A percentile compares a stretch with the other conserved stretches of the same genome.
Conservation (phyloP, 257 asterid species). For the Agastache rugosa region DNA sequence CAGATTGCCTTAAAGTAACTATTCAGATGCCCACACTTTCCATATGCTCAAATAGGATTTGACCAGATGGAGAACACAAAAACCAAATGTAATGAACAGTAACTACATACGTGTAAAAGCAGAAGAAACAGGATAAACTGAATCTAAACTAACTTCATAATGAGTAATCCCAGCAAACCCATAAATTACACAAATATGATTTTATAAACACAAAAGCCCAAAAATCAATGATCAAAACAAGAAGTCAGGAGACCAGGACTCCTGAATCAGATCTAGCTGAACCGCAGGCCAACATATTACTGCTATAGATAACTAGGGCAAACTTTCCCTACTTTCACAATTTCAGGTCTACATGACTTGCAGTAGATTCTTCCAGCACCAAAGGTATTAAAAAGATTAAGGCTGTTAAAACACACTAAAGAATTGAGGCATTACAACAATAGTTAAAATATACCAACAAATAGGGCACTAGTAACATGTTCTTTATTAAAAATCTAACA, state of each 20-base stretch:
- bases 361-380: constrained; percentile 14
- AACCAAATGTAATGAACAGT: neutral
- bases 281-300: constrained; percentile 24
- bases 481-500: neutral
- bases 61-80: neutral
- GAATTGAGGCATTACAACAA: constrained; percentile 13
- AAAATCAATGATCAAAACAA: neutral
- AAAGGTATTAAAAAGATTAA: constrained; percentile 1
- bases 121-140: constrained; percentile 10
- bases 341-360: constrained; percentile 2
- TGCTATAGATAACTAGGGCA: neutral
- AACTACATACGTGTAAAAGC: neutral
- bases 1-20: constrained; percentile 2
- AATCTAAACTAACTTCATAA: neutral
- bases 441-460: neutral
- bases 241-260: constrained; percentile 16
- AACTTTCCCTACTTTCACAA: constrained; percentile 18
- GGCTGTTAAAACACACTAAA: constrained; percentile 4
- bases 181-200: neutral
- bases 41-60: constrained; percentile 28
- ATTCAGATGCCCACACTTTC: constrained; percentile 1
- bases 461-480: neutral
- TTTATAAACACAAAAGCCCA: neutral
- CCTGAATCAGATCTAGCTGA: constrained; percentile 23
- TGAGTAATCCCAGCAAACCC: neutral